A percentile compares a stretch with the other conserved stretches of the same genome.
phyloP scores from a whole-genome alignment of 345 rosid genomes.

The Populus euphratica region DNA sequence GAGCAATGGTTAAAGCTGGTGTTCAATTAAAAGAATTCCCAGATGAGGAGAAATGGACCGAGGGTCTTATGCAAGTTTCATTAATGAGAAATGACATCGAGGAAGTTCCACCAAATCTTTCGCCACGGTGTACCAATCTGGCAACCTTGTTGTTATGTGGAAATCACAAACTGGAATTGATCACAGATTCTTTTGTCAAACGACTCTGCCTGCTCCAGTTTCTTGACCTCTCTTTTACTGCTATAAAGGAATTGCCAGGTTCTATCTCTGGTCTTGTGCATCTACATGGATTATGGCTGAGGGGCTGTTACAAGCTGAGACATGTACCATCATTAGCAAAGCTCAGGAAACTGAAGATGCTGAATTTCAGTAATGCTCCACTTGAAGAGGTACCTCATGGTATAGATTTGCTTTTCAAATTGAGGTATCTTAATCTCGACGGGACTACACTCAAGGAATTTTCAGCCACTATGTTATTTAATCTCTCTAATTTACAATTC shows the following conservation, averaged over 20 bases:
- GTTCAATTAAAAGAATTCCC: not conserved
- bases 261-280: constrained; percentile 1
- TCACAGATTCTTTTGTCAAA: constrained; percentile 12
- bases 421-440: constrained; percentile 13
- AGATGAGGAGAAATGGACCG: not conserved
- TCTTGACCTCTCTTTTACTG: constrained; percentile 18
- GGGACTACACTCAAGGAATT: not conserved
- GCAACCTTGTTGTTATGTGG: constrained; percentile 15
- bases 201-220: constrained; percentile 3
- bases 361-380: not conserved
- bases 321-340: constrained; percentile 8
- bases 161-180: not conserved
- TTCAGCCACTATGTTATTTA: not conserved
- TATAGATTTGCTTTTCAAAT: constrained; percentile 2
- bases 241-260: not conserved
- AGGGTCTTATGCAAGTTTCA: not conserved
- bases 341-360: constrained; percentile 9
- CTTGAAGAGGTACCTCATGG: constrained; percentile 21
- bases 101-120: not conserved
- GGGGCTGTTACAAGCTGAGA: not conserved
- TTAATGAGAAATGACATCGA: not conserved
- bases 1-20: constrained; percentile 1
- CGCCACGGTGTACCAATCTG: not conserved
- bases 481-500: not conserved
- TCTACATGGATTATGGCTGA: constrained; percentile 8